These are phyloP conservation scores for Parasarocladium wereldwijsianum DNA, from an alignment of 2,329 filamentous ascomycete genomes.

Conservation along the genomic window DNA sequence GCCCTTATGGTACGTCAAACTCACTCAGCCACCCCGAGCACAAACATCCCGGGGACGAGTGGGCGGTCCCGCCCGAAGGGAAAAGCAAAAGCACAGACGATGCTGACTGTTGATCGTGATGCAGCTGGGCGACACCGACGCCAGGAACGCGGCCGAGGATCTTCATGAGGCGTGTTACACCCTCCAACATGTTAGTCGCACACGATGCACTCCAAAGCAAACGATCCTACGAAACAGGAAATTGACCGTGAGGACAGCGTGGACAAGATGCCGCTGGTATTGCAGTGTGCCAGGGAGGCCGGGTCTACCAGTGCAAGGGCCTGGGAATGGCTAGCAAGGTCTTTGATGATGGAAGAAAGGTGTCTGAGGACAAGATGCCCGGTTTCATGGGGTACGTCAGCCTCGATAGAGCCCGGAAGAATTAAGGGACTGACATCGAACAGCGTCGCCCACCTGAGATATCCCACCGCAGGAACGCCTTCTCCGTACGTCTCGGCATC, in stretches of 20 bases:
- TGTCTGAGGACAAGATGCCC: constrained; percentile 38
- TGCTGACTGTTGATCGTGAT: too few species aligned
- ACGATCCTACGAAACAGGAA: not conserved
- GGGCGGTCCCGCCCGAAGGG: too few species aligned
- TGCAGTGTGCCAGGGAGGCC: constrained; percentile 60
- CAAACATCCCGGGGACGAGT: too few species aligned
- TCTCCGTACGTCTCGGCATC: constrained; percentile 18
- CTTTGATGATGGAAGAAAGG: constrained; percentile 56
- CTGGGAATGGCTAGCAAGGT: constrained; percentile 78
- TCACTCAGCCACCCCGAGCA: too few species aligned
- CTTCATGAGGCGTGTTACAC: constrained; percentile 55
- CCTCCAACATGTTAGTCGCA: constrained; percentile 34
- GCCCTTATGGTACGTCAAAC: too few species aligned
- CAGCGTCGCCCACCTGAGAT: constrained; percentile 63
- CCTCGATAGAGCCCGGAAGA: too few species aligned
- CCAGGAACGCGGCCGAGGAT: constrained; percentile 40
- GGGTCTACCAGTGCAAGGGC: constrained; percentile 81
- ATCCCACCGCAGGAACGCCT: constrained; percentile 78
- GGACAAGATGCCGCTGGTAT: constrained; percentile 86
- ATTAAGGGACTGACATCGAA: too few species aligned
- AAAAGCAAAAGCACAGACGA: too few species aligned
- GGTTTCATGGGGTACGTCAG: constrained; percentile 83
- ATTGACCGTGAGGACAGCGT: constrained; percentile 30
- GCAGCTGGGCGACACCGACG: constrained; percentile 16
- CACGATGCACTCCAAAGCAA: not conserved